Evolutionary conservation across 495 filamentous ascomycete genomes (phyloP), one percentile per base, ranked within the genome.

Genomic region (Copromyces sp.): DNA sequence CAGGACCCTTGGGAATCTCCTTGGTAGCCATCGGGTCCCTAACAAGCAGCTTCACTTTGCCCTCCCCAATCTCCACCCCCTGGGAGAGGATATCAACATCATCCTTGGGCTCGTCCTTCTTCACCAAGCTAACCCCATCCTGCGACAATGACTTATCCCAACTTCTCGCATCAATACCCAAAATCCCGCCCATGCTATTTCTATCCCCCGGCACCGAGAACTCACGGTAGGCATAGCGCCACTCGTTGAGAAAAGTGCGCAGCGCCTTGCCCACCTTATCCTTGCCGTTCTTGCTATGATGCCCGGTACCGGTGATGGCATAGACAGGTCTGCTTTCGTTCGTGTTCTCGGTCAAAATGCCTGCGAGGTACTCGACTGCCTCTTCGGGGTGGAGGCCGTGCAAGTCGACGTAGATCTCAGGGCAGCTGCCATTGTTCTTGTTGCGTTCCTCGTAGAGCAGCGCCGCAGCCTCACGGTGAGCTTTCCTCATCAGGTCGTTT

Each of bases 241-340:
- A 97, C 77, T 98, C 95, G 76, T 95, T 95, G 37, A 99, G 84
- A 83, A 96, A 99, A 59, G 84, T 87, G 70, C 95, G 90, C 74
- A 99, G 89, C 9, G 94, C 93, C 83, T 97, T 98, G 73, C 95
- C 95, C 39, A 99, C 91, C 82, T 99, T 99, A 80, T 99, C 96
- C 81, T 98, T 98, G 75, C 95, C 95, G 78, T 97, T 95, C 85
- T 98, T 98, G 75, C 93, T 97, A 79, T 98, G 96, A 77, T 99
- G 96, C 11, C 95, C 95, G 8, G 95, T 98, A 72, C 95, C 95
- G 4, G 94, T 97, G 77, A 98, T 98, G 68, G 94, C 94, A 77
- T 98, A 99, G 39, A 98, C 87, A 3, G 94, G 91, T n/a, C 87
- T 86, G 61, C 83, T 84, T 69, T 91, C 90, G 68, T 89, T 86